A percentile compares a stretch with the other conserved stretches of the same genome.
Conservation (phyloP, 192 early-diverging fungal species). For the Nowakowskiella sp. region DNA sequence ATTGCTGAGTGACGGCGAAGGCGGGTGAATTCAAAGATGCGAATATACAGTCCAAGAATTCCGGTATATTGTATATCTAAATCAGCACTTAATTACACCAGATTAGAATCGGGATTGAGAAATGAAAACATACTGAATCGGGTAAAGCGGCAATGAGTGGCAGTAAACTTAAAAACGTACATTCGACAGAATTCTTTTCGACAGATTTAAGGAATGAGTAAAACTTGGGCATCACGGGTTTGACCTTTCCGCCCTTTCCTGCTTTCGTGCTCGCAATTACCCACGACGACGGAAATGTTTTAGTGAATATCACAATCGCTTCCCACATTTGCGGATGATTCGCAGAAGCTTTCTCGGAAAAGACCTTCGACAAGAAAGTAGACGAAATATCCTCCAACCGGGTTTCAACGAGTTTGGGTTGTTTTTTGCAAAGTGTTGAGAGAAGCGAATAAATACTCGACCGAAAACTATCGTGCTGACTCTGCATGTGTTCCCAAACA, state of each 20-base stretch:
- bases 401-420: constrained; percentile 27
- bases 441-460: not conserved
- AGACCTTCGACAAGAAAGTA: constrained; percentile 53
- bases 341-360: constrained; percentile 64
- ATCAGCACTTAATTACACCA: not conserved
- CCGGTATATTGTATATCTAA: constrained; percentile 19
- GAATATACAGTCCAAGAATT: constrained; percentile 47
- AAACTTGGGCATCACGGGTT: too few relatives aligned
- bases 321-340: constrained; percentile 83
- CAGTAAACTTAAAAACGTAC: constrained; percentile 68
- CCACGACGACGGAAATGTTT: constrained; percentile 30
- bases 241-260: not conserved
- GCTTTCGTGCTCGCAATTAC: not conserved
- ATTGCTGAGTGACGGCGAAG: constrained; percentile 34
- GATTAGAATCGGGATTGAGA: constrained; percentile 1
- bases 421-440: constrained; percentile 7
- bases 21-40: constrained; percentile 49
- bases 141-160: constrained; percentile 63
- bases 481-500: not conserved
- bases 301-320: constrained; percentile 68
- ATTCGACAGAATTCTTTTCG: constrained; percentile 10
- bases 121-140: constrained; percentile 24
- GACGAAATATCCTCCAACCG: constrained; percentile 41
- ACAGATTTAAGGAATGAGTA: not conserved
- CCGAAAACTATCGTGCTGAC: not conserved